Evolutionary conservation across 129 eudicot species (phyloP).

Genomic region (Helichrysum umbraculigerum): DNA sequence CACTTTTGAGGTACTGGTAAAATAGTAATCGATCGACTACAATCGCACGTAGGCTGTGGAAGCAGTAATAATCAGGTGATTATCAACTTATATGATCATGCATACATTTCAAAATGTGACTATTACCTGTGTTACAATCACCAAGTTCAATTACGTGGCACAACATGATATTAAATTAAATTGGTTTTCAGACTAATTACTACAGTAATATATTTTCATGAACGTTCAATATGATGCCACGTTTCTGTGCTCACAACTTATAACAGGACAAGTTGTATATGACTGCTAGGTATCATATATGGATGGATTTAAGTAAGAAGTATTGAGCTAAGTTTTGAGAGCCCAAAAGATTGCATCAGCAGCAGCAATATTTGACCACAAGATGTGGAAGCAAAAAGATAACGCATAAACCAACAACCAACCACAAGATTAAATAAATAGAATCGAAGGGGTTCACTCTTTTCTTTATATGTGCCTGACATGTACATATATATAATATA

Average conservation of each 20-base stretch:
- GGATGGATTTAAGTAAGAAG: too few relatives aligned
- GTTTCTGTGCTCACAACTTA: too few relatives aligned
- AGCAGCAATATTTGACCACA: constrained; percentile 18
- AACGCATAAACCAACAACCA: neutral
- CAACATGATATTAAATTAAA: too few relatives aligned
- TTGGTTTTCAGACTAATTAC: too few relatives aligned
- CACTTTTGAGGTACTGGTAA: too few relatives aligned
- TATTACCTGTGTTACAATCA: neutral
- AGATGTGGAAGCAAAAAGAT: neutral
- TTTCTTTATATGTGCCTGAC: constrained; percentile 25
- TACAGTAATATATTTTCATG: too few relatives aligned
- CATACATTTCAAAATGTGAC: neutral
- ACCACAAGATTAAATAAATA: constrained; percentile 43
- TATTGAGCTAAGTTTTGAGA: neutral
- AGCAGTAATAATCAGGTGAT: too few relatives aligned
- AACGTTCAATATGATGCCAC: too few relatives aligned
- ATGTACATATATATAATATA: constrained; percentile 30
- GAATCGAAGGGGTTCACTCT: constrained; percentile 28
- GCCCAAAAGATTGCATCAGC: constrained; percentile 8
- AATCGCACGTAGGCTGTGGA: too few relatives aligned
- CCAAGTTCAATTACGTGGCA: neutral
- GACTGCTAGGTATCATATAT: too few relatives aligned
- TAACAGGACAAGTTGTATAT: neutral
- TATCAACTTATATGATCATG: too few relatives aligned
- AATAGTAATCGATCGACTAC: too few relatives aligned